Percentiles rank a stretch among this genome's conserved stretches.
phyloP scores from a whole-genome alignment of 139 green algal genomes.

The Trebouxia sp. region DNA sequence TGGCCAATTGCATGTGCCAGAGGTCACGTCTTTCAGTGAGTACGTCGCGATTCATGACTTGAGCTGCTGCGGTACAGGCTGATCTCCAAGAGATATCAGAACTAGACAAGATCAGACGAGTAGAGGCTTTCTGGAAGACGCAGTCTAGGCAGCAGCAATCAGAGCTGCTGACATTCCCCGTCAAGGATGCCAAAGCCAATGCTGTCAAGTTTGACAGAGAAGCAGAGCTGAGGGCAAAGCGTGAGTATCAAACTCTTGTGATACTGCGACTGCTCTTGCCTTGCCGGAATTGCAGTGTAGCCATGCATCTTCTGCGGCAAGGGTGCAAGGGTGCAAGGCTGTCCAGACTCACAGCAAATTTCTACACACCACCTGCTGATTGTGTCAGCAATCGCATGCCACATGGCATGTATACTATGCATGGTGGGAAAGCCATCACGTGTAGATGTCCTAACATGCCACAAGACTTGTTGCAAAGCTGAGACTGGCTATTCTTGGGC shows the following conservation, averaged over 20 bases:
- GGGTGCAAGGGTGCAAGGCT: no score
- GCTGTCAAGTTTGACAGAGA: neutral
- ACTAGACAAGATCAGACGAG: neutral
- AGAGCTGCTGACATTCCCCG: neutral
- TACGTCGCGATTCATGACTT: neutral
- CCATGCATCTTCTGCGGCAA: neutral
- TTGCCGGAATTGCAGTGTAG: neutral
- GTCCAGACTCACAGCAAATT: no score
- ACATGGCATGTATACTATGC: no score
- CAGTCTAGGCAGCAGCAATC: neutral
- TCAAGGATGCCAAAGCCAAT: neutral
- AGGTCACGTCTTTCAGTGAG: neutral
- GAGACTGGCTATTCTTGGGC: no score
- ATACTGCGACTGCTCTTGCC: no score
- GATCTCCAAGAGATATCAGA: neutral
- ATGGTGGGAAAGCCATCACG: no score
- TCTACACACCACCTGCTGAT: no score
- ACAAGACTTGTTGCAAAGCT: no score
- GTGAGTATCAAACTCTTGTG: neutral
- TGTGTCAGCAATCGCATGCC: no score
- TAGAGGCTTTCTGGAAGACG: neutral
- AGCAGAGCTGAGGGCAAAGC: neutral
- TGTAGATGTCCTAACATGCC: no score
- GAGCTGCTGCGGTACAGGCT: neutral
- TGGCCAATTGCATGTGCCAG: neutral